A percentile compares a stretch with the other conserved stretches of the same genome.
These are phyloP conservation scores for Lagenidium giganteum DNA, from an alignment of 352 stramenopile genomes.

Conservation along the genomic window DNA sequence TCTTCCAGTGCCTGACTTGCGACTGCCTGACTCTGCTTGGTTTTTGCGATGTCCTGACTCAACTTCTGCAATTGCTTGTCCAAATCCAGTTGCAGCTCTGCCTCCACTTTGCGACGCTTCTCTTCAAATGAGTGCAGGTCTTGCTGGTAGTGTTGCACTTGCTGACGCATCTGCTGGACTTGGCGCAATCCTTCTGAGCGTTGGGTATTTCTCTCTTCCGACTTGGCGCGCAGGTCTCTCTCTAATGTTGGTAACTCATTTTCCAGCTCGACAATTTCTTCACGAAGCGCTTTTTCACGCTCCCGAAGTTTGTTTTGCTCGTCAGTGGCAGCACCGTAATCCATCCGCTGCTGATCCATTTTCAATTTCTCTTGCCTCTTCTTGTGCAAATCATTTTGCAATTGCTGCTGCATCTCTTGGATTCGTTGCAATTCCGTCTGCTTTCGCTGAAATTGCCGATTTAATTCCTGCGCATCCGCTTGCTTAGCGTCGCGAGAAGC, in stretches of 20 bases:
- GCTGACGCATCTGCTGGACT: slow-evolving; percentile 18
- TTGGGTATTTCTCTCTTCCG: slow-evolving; percentile 21
- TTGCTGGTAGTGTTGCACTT: slow-evolving; percentile 31
- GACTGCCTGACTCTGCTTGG: slow-evolving; percentile 27
- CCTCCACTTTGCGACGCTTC: slow-evolving; percentile 34
- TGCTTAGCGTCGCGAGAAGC: slow-evolving; percentile 33
- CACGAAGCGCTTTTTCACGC: slow-evolving; percentile 41
- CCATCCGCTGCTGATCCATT: slow-evolving; percentile 41
- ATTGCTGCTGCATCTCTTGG: slow-evolving; percentile 38
- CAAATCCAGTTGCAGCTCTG: slow-evolving; percentile 25
- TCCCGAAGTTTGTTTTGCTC: slow-evolving; percentile 43
- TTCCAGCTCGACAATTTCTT: slow-evolving; percentile 22
- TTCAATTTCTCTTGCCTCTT: slow-evolving; percentile 46
- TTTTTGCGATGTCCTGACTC: slow-evolving; percentile 21
- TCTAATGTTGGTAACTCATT: slow-evolving; percentile 30
- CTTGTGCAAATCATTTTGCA: slow-evolving; percentile 63
- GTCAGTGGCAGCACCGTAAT: slow-evolving; percentile 41
- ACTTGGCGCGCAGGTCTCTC: slow-evolving; percentile 33
- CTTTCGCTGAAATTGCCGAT: slow-evolving; percentile 32
- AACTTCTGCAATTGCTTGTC: slow-evolving; percentile 30
- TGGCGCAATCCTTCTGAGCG: slow-evolving; percentile 21
- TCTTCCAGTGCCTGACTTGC: slow-evolving; percentile 23
- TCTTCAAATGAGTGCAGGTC: slow-evolving; percentile 39
- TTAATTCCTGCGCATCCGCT: slow-evolving; percentile 28
- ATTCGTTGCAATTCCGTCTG: slow-evolving; percentile 35